Conservation (phyloP, 192 early-diverging fungal species). For the Endogone sp. region DNA sequence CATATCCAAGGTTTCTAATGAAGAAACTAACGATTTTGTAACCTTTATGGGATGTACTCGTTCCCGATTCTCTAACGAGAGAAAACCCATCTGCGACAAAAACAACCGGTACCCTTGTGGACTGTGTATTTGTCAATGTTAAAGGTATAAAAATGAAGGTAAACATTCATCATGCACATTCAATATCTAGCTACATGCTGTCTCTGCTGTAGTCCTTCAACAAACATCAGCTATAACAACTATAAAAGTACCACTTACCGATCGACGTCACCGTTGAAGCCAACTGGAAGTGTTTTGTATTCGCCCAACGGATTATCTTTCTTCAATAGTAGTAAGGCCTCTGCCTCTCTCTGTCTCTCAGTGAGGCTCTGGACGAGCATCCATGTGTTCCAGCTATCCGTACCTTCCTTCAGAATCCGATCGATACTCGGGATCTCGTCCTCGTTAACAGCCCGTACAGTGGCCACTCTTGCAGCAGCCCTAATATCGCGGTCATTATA, state of each 20-base stretch:
- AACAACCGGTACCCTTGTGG: not conserved
- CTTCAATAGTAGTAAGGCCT: not conserved
- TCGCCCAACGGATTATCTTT: not conserved
- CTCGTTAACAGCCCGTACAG: constrained; percentile 7
- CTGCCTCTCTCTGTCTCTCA: constrained; percentile 17
- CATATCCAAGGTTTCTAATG: constrained; percentile 44
- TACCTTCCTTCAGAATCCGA: constrained; percentile 24
- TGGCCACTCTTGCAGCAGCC: not conserved
- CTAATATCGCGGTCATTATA: not conserved
- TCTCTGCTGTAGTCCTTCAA: no score
- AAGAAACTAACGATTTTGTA: constrained; percentile 46
- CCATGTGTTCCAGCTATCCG: constrained; percentile 28
- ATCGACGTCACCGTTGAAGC: constrained; percentile 20
- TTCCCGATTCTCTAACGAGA: constrained; percentile 52
- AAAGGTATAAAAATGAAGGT: not conserved
- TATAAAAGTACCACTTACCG: constrained; percentile 6
- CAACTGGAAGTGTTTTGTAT: constrained; percentile 16
- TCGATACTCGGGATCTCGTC: constrained; percentile 29
- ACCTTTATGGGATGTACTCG: constrained; percentile 62
- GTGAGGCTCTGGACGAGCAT: constrained; percentile 18
- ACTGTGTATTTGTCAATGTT: not conserved
- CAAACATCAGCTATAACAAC: not conserved
- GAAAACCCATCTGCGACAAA: constrained; percentile 61
- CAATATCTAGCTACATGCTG: no score
- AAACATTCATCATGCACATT: no score